Evolutionary conservation across 306 rosid genomes (phyloP), one percentile per base, ranked within the genome.

Genomic region (Dryas alaskensis): DNA sequence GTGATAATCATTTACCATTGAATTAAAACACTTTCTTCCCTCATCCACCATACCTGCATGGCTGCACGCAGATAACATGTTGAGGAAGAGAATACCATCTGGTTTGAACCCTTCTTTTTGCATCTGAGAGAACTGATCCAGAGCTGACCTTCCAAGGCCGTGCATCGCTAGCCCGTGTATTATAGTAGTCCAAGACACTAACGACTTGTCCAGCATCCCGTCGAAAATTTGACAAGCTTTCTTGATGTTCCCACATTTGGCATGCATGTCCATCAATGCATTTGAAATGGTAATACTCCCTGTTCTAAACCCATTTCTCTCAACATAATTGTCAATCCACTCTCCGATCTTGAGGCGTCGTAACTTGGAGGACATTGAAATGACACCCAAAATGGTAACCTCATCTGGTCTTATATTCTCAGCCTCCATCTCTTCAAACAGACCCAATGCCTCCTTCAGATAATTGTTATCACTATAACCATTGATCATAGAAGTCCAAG

Each of bases 401-500:
- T 69, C 74, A 10, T 69, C 74, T 40, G 51, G 74, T 52, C 10
- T 40, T 37, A 69, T 42, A n/a, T 69, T 69, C 59, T 69, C 40
- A 17, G 40, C 17, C 14, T 53, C 51, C 63, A 69, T 39, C 17
- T 39, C 49, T 69, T 69, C 48, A 69, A 40, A 40, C 16, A 69
- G 27, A 54, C 11, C 14, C 51, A 69, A 39, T 40, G 62, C 74
- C 63, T 53, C 74, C 45, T 37, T 52, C 49, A 69, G 25, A 53
- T 17, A 40, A 54, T 69, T 54, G 16, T 19, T 39, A 42, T 69
- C 43, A 1, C 63, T 39, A 39, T 53, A 69, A 69, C 62, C 42
- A 42, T 53, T 53, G 37, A 69, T 69, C 74, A 69, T 69, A 10
- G 74, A 69, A 53, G 74, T 69, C 74, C 74, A 69, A 69, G 74